phyloP scores from a whole-genome alignment of 1,284 basidiomycete genomes.

The Pholiota adiposa region DNA sequence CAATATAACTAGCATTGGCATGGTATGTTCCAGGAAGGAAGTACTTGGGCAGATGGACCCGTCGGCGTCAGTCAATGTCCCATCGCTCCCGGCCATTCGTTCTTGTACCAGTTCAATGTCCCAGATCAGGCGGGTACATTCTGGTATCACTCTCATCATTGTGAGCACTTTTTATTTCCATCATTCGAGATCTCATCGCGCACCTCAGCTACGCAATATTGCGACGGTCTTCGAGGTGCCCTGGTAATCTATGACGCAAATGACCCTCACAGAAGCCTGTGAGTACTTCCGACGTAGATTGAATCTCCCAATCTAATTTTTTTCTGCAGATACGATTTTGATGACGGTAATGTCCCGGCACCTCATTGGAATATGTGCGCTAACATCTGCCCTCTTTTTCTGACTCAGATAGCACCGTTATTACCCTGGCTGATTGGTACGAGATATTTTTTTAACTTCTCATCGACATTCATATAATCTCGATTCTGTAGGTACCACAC shows the following conservation, averaged over 20 bases:
- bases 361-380: background rate
- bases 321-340: constrained; percentile 39
- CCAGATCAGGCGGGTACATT: constrained; percentile 33
- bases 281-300: constrained; percentile 32
- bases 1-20: constrained; percentile 49
- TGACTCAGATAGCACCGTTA: constrained; percentile 32
- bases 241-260: constrained; percentile 52
- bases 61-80: constrained; percentile 49
- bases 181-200: background rate
- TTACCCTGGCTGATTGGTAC: constrained; percentile 38
- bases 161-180: constrained; percentile 13
- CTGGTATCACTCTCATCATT: constrained; percentile 51
- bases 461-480: background rate
- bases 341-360: constrained; percentile 24
- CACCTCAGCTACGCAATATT: constrained; percentile 37
- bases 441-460: background rate
- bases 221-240: constrained; percentile 52
- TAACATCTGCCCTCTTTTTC: background rate
- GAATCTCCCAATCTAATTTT: background rate
- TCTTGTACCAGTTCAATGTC: constrained; percentile 35
- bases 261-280: constrained; percentile 39
- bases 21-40: constrained; percentile 44
- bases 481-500: constrained; percentile 21
- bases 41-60: constrained; percentile 42
- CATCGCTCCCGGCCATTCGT: constrained; percentile 38